Evolutionary conservation across 1,284 basidiomycete genomes (phyloP).

Genomic region (Trametes pubescens): DNA sequence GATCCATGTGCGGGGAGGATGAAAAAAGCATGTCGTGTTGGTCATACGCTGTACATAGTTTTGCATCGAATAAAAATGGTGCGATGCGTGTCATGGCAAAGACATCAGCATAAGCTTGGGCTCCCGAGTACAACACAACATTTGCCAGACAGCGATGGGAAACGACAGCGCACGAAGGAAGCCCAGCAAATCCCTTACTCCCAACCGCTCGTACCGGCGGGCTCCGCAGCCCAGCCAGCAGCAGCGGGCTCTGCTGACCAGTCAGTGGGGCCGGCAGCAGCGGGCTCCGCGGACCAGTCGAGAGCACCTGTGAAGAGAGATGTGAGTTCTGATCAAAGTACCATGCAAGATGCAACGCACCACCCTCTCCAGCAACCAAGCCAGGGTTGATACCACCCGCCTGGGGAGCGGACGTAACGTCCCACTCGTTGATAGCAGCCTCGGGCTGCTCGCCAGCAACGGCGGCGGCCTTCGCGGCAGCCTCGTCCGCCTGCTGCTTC

Average conservation of each 20-base stretch:
- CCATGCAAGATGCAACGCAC: constrained; percentile 49
- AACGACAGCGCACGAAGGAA: constrained; percentile 33
- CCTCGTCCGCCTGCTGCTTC: constrained; percentile 94
- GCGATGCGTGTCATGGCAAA: constrained; percentile 32
- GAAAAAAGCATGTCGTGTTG: constrained; percentile 35
- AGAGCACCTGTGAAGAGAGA: constrained; percentile 62
- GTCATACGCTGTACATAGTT: constrained; percentile 40
- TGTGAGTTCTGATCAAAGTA: background rate
- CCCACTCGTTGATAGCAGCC: constrained; percentile 77
- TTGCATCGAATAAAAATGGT: constrained; percentile 35
- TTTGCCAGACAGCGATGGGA: constrained; percentile 36
- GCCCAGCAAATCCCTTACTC: constrained; percentile 53
- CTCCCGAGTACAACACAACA: constrained; percentile 38
- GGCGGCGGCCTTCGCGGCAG: constrained; percentile 79
- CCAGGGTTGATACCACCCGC: constrained; percentile 81
- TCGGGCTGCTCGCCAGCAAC: constrained; percentile 63
- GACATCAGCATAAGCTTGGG: constrained; percentile 27
- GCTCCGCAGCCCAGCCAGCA: constrained; percentile 68
- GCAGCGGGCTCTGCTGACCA: constrained; percentile 84
- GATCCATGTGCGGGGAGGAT: constrained; percentile 11
- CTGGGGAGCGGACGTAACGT: constrained; percentile 72
- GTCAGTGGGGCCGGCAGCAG: constrained; percentile 66
- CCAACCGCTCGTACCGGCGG: constrained; percentile 58
- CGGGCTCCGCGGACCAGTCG: constrained; percentile 84
- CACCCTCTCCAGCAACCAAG: constrained; percentile 74